Evolutionary conservation across 148 eudicot species (phyloP).

Genomic region (Beta vulgaris): DNA sequence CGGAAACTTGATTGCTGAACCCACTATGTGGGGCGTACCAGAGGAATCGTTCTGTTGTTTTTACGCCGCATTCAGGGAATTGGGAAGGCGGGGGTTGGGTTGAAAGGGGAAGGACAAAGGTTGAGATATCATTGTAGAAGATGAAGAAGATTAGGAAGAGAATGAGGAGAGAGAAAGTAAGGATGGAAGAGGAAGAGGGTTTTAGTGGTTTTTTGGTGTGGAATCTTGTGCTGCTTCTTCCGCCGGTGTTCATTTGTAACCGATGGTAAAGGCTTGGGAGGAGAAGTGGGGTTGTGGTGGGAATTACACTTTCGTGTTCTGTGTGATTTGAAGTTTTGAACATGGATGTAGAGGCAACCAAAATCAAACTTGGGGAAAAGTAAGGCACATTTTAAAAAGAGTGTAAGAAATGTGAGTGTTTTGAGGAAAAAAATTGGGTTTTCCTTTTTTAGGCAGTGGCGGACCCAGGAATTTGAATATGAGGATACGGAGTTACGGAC

Average conservation of each 20-base stretch:
- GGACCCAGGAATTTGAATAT: no score
- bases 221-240: background rate
- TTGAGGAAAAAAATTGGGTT: no score
- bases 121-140: slow-evolving; percentile 29
- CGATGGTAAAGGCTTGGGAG: no score
- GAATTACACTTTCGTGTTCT: no score
- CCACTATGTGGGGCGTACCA: slow-evolving; percentile 95
- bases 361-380: no score
- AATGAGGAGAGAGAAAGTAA: slow-evolving; percentile 32
- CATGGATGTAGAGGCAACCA: no score
- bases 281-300: no score
- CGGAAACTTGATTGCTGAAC: slow-evolving; percentile 90
- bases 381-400: no score
- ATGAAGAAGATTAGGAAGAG: slow-evolving; percentile 34
- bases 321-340: no score
- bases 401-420: no score
- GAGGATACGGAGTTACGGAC: no score
- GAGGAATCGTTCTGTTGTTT: slow-evolving; percentile 47
- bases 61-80: slow-evolving; percentile 27
- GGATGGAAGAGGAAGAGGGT: slow-evolving; percentile 9
- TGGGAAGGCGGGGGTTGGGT: slow-evolving; percentile 17
- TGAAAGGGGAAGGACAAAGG: slow-evolving; percentile 27
- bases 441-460: no score
- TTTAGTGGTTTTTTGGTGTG: background rate
- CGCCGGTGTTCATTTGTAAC: background rate